These are phyloP conservation scores for Gonapodya prolifera DNA, from an alignment of 192 early-diverging fungal genomes.

Conservation along the genomic window DNA sequence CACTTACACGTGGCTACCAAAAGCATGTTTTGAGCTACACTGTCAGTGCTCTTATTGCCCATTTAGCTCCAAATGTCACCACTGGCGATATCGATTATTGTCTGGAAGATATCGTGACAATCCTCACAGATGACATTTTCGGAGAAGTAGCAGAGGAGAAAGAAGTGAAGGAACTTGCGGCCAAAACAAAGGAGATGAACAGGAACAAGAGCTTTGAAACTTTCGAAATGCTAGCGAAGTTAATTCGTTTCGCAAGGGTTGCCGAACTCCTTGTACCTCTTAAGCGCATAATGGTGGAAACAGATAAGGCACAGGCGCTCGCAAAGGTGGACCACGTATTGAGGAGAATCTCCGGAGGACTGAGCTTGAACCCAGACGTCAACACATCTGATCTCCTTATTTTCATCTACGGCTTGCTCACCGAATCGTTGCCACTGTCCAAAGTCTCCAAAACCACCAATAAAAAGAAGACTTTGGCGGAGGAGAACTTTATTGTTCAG, in stretches of 20 bases:
- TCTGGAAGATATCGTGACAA: conserved; percentile 48
- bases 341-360: conserved; percentile 55
- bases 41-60: conserved; percentile 65
- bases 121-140: conserved; percentile 86
- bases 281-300: conserved; percentile 75
- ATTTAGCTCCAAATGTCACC: conserved; percentile 38
- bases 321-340: conserved; percentile 72
- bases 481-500: conserved; percentile 55
- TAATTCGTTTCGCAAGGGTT: conserved; percentile 55
- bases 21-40: conserved; percentile 94
- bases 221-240: conserved; percentile 66
- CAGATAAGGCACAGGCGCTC: conserved; percentile 61
- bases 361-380: conserved; percentile 63
- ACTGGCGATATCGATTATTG: conserved; percentile 68
- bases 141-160: conserved; percentile 79
- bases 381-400: conserved; percentile 52
- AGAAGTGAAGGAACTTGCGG: conserved; percentile 75
- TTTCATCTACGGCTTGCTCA: conserved; percentile 76
- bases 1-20: conserved; percentile 74
- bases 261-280: conserved; percentile 65
- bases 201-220: conserved; percentile 71
- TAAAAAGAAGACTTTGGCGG: conserved; percentile 37
- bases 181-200: conserved; percentile 84
- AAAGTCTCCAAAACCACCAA: conserved; percentile 21
- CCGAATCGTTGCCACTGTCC: conserved; percentile 67